A percentile compares a stretch with the other conserved stretches of the same genome.
These are phyloP conservation scores for Epichloe aotearoae DNA, from an alignment of 2,329 filamentous ascomycete genomes.

Conservation along the genomic window DNA sequence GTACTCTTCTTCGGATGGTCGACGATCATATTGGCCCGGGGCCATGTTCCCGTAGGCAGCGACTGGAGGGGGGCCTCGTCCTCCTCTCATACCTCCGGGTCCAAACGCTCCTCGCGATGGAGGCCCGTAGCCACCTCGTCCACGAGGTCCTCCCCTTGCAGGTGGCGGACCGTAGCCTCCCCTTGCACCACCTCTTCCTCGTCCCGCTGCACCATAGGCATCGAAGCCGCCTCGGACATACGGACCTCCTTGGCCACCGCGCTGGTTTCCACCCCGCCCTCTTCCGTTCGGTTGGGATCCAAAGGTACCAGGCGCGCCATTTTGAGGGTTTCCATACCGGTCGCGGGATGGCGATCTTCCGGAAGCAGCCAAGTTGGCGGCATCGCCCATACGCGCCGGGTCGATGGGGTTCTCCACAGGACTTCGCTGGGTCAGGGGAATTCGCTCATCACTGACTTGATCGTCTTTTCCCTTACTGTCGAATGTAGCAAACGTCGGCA, in stretches of 20 bases:
- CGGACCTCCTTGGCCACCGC: slow-evolving; percentile 31
- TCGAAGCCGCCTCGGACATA: slow-evolving; percentile 39
- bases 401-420: slow-evolving; percentile 40
- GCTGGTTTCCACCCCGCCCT: slow-evolving; percentile 31
- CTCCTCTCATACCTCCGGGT: slow-evolving; percentile 15
- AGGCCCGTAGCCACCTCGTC: slow-evolving; percentile 20
- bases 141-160: slow-evolving; percentile 27
- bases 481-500: slow-evolving; percentile 49
- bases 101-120: slow-evolving; percentile 20
- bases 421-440: slow-evolving; percentile 58
- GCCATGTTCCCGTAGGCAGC: slow-evolving; percentile 22
- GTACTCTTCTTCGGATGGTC: slow-evolving; percentile 12
- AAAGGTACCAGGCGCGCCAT: slow-evolving; percentile 30
- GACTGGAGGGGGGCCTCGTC: slow-evolving; percentile 20
- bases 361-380: slow-evolving; percentile 19
- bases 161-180: slow-evolving; percentile 29
- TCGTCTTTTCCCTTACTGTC: slow-evolving; percentile 53
- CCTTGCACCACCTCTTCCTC: slow-evolving; percentile 23
- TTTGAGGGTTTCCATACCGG: slow-evolving; percentile 49
- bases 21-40: slow-evolving; percentile 23
- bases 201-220: slow-evolving; percentile 27
- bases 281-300: slow-evolving; percentile 39
- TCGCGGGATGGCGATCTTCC: slow-evolving; percentile 37
- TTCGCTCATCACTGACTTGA: slow-evolving; percentile 52
- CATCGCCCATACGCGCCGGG: slow-evolving; percentile 21